A percentile compares a stretch with the other conserved stretches of the same genome.
phyloP scores from a whole-genome alignment of 306 rosid genomes.

The Medicago lupulina region DNA sequence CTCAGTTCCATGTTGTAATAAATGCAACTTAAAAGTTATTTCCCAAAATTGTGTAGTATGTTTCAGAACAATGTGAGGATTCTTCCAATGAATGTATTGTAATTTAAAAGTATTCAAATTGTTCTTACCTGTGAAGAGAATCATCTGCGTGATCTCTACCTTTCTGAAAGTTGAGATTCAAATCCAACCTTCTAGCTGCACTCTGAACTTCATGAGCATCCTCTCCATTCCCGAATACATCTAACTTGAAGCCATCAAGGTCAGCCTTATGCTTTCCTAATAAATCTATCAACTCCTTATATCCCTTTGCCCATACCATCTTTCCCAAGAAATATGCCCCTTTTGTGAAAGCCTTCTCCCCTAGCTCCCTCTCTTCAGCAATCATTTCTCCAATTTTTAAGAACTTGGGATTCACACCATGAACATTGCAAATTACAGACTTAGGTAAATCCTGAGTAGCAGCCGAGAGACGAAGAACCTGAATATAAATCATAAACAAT shows the following conservation, averaged over 20 bases:
- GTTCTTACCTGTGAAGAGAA: constrained; percentile 84
- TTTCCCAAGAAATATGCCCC: constrained; percentile 99
- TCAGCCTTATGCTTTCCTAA: constrained; percentile 75
- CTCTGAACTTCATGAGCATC: constrained; percentile 89
- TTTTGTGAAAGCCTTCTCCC: constrained; percentile 79
- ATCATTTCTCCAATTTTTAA: constrained; percentile 85
- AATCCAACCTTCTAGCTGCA: constrained; percentile 77
- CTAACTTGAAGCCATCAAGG: constrained; percentile 88
- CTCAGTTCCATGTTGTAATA: constrained; percentile 32
- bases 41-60: constrained; percentile 12
- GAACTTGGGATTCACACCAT: constrained; percentile 97
- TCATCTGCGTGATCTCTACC: constrained; percentile 98
- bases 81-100: constrained; percentile 15
- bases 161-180: constrained; percentile 88
- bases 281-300: constrained; percentile 84
- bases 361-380: constrained; percentile 77
- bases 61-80: constrained; percentile 15
- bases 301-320: constrained; percentile 99
- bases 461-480: constrained; percentile 98
- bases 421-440: constrained; percentile 93
- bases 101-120: constrained; percentile 38
- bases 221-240: constrained; percentile 95
- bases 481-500: constrained; percentile 39
- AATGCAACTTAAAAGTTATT: constrained; percentile 26
- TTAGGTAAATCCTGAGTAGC: constrained; percentile 95